phyloP scores from a whole-genome alignment of 257 asterid genomes.

The Solanum infundibuliforme region DNA sequence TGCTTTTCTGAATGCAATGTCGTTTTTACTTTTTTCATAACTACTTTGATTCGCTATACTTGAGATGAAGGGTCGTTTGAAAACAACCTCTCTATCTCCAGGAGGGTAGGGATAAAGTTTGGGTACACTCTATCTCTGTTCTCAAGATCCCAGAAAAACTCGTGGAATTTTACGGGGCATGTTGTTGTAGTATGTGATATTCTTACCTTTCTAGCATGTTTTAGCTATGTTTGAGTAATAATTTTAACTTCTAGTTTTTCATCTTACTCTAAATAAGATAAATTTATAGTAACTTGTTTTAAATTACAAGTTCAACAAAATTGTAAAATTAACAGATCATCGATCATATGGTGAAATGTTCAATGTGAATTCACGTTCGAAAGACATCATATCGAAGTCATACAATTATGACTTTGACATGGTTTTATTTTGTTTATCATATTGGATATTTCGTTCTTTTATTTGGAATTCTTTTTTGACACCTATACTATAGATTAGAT shows the following conservation, averaged over 20 bases:
- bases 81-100: not conserved
- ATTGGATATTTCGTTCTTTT: not conserved
- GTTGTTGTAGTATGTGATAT: not conserved
- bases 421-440: not conserved
- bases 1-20: not conserved
- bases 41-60: not conserved
- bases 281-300: not conserved
- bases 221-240: not conserved
- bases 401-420: not conserved
- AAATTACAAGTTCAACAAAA: not conserved
- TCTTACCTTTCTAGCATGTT: not conserved
- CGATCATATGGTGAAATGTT: not conserved
- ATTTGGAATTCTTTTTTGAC: not conserved
- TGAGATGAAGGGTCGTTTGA: not conserved
- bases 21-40: not conserved
- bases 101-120: not conserved
- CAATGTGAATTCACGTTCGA: not conserved
- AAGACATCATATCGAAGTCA: not conserved
- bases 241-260: not conserved
- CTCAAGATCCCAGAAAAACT: not conserved
- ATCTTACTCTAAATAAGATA: not conserved
- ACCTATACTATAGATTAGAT: not conserved
- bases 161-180: rapidly evolving
- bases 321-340: not conserved
- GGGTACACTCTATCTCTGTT: not conserved